Conservation (phyloP, 345 rosid species). For the Crucihimalaya himalaica region DNA sequence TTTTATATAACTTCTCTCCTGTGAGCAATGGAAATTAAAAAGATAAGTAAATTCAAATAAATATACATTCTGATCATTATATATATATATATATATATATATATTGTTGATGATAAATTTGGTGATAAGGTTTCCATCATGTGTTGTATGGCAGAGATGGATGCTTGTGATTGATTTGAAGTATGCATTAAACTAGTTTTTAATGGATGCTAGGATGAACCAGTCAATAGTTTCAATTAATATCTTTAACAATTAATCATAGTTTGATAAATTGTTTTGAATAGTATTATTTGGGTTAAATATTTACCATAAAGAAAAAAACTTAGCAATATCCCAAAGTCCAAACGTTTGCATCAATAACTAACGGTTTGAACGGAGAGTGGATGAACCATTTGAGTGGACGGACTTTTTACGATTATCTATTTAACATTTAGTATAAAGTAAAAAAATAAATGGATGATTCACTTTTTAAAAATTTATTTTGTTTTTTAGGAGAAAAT, state of each 20-base stretch:
- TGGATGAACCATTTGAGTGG: too few species aligned
- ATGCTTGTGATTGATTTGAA: conserved; percentile 17
- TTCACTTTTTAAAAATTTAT: too few species aligned
- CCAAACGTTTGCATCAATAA: conserved; percentile 3
- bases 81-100: too few species aligned
- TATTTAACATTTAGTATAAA: too few species aligned
- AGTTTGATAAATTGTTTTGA: neutral
- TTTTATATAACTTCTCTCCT: neutral
- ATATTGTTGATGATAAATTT: too few species aligned
- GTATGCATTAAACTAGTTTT: conserved; percentile 1
- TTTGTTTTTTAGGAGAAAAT: too few species aligned
- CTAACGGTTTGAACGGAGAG: too few species aligned
- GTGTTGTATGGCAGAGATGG: conserved; percentile 14
- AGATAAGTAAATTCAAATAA: neutral
- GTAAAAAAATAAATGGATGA: too few species aligned
- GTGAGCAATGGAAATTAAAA: neutral
- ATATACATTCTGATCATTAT: neutral
- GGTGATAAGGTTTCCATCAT: conserved; percentile 15
- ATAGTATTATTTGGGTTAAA: neutral
- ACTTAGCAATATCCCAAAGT: neutral
- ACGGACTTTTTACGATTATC: too few species aligned
- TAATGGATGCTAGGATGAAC: conserved; percentile 5
- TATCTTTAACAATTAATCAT: neutral
- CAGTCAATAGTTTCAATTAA: neutral
- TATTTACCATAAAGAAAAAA: neutral